Conservation (phyloP, 192 early-diverging fungal genomes). For the Linnemannia exigua region DNA sequence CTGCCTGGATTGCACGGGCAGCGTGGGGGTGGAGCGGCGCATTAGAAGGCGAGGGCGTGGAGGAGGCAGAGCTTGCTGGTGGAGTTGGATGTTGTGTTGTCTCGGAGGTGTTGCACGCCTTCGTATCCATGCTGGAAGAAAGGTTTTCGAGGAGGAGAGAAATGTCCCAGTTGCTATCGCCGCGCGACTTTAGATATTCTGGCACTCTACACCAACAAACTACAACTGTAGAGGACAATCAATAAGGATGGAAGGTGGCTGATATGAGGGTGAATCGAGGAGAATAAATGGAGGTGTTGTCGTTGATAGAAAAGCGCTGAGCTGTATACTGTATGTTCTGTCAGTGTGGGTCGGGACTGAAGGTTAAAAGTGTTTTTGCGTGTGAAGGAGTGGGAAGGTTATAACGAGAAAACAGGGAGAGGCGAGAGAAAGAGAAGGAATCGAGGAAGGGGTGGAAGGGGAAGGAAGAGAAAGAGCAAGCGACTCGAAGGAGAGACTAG, state of each 20-base stretch:
- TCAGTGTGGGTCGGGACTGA: too few species aligned
- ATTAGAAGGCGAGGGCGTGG: background rate
- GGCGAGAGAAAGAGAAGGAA: background rate
- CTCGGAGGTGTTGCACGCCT: background rate
- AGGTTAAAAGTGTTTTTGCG: background rate
- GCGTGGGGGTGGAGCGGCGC: background rate
- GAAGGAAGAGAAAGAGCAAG: background rate
- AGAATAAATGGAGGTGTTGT: background rate
- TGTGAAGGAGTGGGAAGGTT: background rate
- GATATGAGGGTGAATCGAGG: background rate
- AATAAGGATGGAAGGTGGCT: background rate
- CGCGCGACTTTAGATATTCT: background rate
- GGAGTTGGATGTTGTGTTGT: background rate
- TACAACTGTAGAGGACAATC: background rate
- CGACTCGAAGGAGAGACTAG: background rate
- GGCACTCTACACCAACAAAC: background rate
- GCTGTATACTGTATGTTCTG: constrained; percentile 5
- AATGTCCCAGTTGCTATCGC: background rate
- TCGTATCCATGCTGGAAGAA: background rate
- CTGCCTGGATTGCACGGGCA: background rate
- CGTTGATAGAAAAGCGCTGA: background rate
- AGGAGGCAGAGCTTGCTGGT: background rate
- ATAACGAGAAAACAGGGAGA: background rate
- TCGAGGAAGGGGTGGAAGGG: constrained; percentile 2
- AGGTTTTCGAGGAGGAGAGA: background rate